These are phyloP conservation scores for Gentiana straminea DNA, from an alignment of 257 asterid species.

Conservation along the genomic window DNA sequence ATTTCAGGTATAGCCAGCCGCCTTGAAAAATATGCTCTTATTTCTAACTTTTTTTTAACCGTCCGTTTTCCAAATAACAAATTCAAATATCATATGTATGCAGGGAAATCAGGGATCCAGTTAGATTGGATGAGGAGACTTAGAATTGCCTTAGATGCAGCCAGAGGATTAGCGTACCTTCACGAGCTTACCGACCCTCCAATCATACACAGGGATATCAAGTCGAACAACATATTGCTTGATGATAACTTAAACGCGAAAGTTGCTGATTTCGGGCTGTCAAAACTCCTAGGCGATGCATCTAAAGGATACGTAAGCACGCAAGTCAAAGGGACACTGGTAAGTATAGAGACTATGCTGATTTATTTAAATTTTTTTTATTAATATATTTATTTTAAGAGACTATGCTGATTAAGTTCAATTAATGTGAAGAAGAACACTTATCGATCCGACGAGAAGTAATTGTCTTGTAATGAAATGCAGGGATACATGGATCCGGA, in stretches of 20 bases:
- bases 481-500: conserved; percentile 95
- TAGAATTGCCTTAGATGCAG: conserved; percentile 65
- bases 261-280: conserved; percentile 90
- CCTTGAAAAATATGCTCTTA: not conserved
- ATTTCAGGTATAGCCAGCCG: conserved; percentile 43
- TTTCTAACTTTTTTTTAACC: not conserved
- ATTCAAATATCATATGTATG: not conserved
- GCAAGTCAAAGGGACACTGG: conserved; percentile 96
- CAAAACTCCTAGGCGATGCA: conserved; percentile 72
- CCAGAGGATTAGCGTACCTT: conserved; percentile 69
- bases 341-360: conserved; percentile 15
- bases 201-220: conserved; percentile 78
- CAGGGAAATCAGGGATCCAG: conserved; percentile 43
- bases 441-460: not conserved
- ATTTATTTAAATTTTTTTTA: not conserved
- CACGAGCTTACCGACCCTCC: conserved; percentile 94
- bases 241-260: conserved; percentile 56
- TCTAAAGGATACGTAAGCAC: conserved; percentile 69
- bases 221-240: conserved; percentile 70
- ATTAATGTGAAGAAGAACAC: too few relatives aligned
- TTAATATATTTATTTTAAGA: too few relatives aligned
- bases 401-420: too few relatives aligned
- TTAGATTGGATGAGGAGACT: conserved; percentile 69
- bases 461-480: not conserved
- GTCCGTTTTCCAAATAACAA: not conserved